Evolutionary conservation across 140 eudicot genomes (phyloP).

Genomic region (Stevia rebaudiana): DNA sequence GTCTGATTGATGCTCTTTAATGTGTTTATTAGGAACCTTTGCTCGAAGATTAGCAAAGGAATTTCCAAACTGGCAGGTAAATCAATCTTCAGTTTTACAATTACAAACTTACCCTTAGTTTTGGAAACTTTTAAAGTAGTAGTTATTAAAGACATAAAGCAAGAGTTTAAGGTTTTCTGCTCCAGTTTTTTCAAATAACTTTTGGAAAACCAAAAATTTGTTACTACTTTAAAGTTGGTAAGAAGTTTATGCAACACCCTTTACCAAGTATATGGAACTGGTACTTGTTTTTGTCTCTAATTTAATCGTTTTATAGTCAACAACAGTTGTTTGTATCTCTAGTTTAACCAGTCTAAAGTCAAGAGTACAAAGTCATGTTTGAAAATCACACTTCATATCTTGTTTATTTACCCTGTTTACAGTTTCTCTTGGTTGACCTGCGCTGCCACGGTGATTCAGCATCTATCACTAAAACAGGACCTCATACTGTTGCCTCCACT

Average conservation of each 20-base stretch:
- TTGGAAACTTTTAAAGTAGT: not conserved
- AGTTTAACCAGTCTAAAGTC: not conserved
- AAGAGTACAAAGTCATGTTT: conserved; percentile 1
- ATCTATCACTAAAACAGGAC: conserved; percentile 54
- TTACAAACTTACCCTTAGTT: not conserved
- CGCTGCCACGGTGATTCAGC: conserved; percentile 98
- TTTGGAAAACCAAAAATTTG: not conserved
- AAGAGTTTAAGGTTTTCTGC: not conserved
- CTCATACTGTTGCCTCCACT: conserved; percentile 71
- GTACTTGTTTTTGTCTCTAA: too few species aligned
- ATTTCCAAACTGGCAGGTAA: conserved; percentile 94
- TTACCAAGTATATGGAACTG: not conserved
- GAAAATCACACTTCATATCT: conserved; percentile 23
- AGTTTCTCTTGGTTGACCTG: conserved; percentile 88
- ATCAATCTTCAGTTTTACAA: not conserved
- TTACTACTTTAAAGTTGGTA: not conserved
- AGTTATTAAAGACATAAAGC: not conserved
- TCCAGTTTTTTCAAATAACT: not conserved
- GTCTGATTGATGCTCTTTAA: conserved; percentile 2
- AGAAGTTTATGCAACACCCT: not conserved
- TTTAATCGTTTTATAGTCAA: conserved; percentile 11
- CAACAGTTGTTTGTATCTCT: not conserved
- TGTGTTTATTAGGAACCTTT: conserved; percentile 64
- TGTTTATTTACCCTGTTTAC: conserved; percentile 23
- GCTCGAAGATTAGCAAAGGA: conserved; percentile 86